phyloP scores from a whole-genome alignment of 2,329 filamentous ascomycete species.

The Alternaria triticimaculans region DNA sequence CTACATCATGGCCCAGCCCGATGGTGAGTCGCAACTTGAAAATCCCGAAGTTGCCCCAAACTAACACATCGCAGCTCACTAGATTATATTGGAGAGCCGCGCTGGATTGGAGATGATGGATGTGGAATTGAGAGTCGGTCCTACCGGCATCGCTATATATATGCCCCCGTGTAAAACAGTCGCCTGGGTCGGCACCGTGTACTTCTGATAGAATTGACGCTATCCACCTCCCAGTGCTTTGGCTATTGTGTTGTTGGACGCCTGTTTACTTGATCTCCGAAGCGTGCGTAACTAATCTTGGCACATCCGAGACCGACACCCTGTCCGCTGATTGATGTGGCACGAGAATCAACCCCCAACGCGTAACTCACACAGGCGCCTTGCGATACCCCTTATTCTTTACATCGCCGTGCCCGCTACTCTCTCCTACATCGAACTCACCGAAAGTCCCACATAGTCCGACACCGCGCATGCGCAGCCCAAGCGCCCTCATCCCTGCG shows the following conservation, averaged over 20 bases:
- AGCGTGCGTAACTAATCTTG: conserved; percentile 27
- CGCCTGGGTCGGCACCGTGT: conserved; percentile 44
- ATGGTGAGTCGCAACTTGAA: conserved; percentile 67
- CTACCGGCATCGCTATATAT: conserved; percentile 47
- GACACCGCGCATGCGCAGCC: conserved; percentile 42
- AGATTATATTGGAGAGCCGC: conserved; percentile 23
- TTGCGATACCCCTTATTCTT: conserved; percentile 28
- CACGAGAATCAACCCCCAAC: conserved; percentile 32
- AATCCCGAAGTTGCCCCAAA: neutral
- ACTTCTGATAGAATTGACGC: conserved; percentile 46
- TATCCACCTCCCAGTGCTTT: conserved; percentile 32
- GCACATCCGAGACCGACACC: conserved; percentile 20
- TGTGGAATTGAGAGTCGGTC: conserved; percentile 40
- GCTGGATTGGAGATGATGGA: conserved; percentile 31
- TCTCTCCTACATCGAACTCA: conserved; percentile 15
- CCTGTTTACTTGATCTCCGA: conserved; percentile 4
- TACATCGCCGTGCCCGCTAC: conserved; percentile 15
- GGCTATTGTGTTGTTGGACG: conserved; percentile 10
- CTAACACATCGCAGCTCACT: conserved; percentile 46
- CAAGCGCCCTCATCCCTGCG: conserved; percentile 43
- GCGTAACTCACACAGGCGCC: conserved; percentile 20
- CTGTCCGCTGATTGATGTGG: conserved; percentile 29
- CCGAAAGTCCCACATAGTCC: conserved; percentile 19
- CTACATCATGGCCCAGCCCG: conserved; percentile 92
- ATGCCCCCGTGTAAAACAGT: conserved; percentile 49